These are phyloP conservation scores for Mentha longifolia DNA, from an alignment of 257 asterid genomes.

Conservation along the genomic window DNA sequence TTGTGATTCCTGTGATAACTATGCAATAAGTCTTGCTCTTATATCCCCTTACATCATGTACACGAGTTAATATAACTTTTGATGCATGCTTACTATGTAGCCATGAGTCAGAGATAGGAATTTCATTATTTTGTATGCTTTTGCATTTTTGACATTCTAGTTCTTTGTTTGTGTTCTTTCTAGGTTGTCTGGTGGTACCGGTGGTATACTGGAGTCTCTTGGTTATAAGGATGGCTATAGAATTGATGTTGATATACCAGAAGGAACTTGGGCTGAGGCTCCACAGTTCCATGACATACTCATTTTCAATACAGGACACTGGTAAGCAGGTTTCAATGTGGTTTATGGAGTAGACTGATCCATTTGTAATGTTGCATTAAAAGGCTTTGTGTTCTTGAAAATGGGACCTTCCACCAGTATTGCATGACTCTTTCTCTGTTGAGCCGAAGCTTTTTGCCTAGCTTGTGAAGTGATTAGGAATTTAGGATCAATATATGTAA, in stretches of 20 bases:
- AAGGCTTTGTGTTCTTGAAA: conserved; percentile 21
- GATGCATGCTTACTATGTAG: neutral
- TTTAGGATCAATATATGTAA: neutral
- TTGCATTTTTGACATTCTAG: conserved; percentile 24
- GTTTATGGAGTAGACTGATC: conserved; percentile 19
- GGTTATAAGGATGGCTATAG: conserved; percentile 93
- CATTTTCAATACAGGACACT: conserved; percentile 93
- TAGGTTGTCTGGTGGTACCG: conserved; percentile 78
- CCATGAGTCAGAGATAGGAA: neutral
- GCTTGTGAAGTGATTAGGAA: conserved; percentile 16
- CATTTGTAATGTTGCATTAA: conserved; percentile 5
- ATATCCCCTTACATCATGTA: neutral
- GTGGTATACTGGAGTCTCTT: conserved; percentile 77
- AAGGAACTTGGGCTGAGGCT: conserved; percentile 87
- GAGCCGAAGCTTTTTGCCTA: conserved; percentile 26
- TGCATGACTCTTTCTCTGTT: conserved; percentile 15
- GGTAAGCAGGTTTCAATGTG: conserved; percentile 48
- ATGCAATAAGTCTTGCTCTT: conserved; percentile 16
- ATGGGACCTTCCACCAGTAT: conserved; percentile 14
- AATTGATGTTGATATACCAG: conserved; percentile 88
- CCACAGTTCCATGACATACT: conserved; percentile 76
- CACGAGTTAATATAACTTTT: conserved; percentile 9
- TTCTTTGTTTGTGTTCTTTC: conserved; percentile 28
- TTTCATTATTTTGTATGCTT: conserved; percentile 7
- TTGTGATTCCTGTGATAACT: conserved; percentile 18